Conservation (phyloP, 2,329 filamentous ascomycete genomes). For the Diplodia sapinea region DNA sequence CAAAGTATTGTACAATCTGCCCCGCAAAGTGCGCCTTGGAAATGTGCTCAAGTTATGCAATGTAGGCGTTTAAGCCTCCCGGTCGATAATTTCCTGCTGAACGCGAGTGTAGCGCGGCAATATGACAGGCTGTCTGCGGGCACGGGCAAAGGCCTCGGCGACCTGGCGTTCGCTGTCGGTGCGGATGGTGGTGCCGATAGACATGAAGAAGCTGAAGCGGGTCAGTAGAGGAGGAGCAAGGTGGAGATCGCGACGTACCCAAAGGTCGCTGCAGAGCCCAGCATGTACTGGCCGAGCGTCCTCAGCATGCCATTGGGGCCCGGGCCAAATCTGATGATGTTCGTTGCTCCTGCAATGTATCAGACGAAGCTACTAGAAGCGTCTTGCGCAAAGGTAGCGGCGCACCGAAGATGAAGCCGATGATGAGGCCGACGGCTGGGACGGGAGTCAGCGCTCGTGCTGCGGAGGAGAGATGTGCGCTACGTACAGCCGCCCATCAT, state of each 20-base stretch:
- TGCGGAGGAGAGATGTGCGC: conserved; percentile 27
- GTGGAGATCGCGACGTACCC: conserved; percentile 58
- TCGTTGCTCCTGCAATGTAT: conserved; percentile 72
- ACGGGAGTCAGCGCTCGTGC: conserved; percentile 35
- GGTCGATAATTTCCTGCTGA: conserved; percentile 22
- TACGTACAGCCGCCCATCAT: conserved; percentile 97
- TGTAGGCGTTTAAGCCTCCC: not conserved
- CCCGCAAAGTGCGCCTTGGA: conserved; percentile 10
- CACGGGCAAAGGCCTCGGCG: conserved; percentile 75
- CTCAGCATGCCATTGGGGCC: conserved; percentile 93
- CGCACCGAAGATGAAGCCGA: conserved; percentile 96
- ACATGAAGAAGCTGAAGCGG: conserved; percentile 87
- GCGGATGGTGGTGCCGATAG: conserved; percentile 94
- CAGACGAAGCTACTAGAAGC: conserved; percentile 29
- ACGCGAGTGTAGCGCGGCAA: conserved; percentile 41
- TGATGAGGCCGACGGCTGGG: conserved; percentile 89
- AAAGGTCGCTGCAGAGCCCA: conserved; percentile 92
- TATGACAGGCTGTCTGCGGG: conserved; percentile 73
- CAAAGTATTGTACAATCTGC: conserved; percentile 9
- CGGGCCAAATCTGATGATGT: conserved; percentile 93
- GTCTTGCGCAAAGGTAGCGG: conserved; percentile 21
- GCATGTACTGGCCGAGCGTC: conserved; percentile 95
- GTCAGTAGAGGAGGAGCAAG: not conserved
- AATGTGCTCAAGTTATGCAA: not conserved
- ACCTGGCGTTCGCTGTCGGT: conserved; percentile 82